Conservation (phyloP, 768 basidiomycete species). For the Pisolithus microcarpus region DNA sequence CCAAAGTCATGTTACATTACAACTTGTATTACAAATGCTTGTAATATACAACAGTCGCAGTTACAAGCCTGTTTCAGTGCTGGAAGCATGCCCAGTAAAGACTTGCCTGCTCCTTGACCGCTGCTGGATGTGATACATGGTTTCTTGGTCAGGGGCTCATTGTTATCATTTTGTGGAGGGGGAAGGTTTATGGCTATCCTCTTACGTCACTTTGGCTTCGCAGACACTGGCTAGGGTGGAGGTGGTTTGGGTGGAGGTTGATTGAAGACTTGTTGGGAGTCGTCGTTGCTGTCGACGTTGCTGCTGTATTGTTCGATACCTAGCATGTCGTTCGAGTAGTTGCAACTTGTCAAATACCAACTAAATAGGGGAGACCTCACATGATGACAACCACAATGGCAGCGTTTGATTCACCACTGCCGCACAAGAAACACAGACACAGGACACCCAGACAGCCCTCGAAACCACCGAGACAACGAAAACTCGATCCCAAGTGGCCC, state of each 20-base stretch:
- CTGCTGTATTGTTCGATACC: constrained; percentile 76
- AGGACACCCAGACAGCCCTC: constrained; percentile 13
- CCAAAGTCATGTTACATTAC: too few species aligned
- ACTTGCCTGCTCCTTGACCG: constrained; percentile 49
- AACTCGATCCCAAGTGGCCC: constrained; percentile 5
- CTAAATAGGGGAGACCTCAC: not conserved
- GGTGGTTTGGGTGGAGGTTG: constrained; percentile 3
- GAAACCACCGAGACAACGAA: constrained; percentile 22
- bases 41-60: too few species aligned
- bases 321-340: constrained; percentile 46
- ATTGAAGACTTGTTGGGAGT: constrained; percentile 13
- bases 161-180: constrained; percentile 30
- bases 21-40: too few species aligned
- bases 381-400: constrained; percentile 19
- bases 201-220: constrained; percentile 38
- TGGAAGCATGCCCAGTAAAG: constrained; percentile 68
- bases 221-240: constrained; percentile 13
- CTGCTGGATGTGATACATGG: constrained; percentile 35
- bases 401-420: constrained; percentile 55
- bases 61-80: constrained; percentile 49
- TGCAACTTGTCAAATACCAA: not conserved
- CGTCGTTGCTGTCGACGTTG: constrained; percentile 53
- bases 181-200: constrained; percentile 35
- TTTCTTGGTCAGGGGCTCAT: constrained; percentile 55
- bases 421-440: constrained; percentile 34